Evolutionary conservation across 2,329 filamentous ascomycete genomes (phyloP), one percentile per base, ranked within the genome.

Genomic region (Endoconidiophora polonica): DNA sequence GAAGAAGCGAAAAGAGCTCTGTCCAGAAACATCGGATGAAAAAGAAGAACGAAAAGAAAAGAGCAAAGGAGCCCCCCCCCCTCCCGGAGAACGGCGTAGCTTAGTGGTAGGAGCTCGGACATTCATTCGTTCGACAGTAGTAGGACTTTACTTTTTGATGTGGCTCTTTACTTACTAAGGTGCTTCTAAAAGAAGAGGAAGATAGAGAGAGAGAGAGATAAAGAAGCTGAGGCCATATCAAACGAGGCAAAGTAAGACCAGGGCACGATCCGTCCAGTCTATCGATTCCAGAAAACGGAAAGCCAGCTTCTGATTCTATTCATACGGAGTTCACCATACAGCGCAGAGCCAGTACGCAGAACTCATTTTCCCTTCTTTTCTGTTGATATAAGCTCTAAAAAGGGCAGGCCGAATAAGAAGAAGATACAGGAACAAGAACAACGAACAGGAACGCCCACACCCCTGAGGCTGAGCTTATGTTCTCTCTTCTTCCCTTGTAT

Each of bases 391-490:
- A 33, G 26, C 7, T 33, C 7, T 33, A 33, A 33, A 33, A 33
- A 43, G 5, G 40, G 23, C 40, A 22, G 5, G 23, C 40, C 20
- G n/a, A 12, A 12, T 18, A 18, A 20, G 4, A 43, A 43, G 40
- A 43, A 20, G 26, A 33, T 33, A 6, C 5, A 33, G 26, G 5
- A 10, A 33, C 26, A 33, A 33, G 40, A 43, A 24, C 16, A 16
- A 43, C 12, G 14, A 10, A 33, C 26, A 33, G 3, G 7, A 33
- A 10, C 26, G 26, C 23, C 39, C 47, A 44, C 44, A 38, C 41
- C 40, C 48, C 48, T 49, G 48, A 49, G 48, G 48, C 48, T 49
- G 48, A 49, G 48, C 40, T 33, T 24, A 37, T 49, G 26, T 29
- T 29, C 29, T 49, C 26, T 33, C 26, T 33, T 33, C 7, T 33